Evolutionary conservation across 148 eudicot species (phyloP), one percentile per base, ranked within the genome.

Genomic region (Arbutus unedo): DNA sequence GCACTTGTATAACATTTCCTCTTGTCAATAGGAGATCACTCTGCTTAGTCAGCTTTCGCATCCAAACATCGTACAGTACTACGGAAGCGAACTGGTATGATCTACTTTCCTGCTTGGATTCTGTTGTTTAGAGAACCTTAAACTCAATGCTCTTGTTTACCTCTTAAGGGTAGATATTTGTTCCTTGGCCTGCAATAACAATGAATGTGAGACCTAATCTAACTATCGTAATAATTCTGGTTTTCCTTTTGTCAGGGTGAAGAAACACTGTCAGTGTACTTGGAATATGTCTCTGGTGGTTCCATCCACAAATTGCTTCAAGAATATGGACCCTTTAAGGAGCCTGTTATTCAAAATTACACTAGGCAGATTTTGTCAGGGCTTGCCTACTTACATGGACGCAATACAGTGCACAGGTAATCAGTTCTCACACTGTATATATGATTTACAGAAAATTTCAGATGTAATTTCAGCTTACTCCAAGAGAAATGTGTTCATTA

Each of bases 241-340:
- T 77, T 82, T 60, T 9, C 59, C 19, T 19, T 55, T 76, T 85
- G 71, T 49, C 88, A 96, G 99, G 90, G 90, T 64, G 99, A 95
- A 78, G 98, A 94, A 85, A 90, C 97, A 15, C 84, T 96, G 25
- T 94, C 98, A 41, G 98, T 96, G 77, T 92, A 89, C 85, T 84
- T 96, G 91, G 99, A 96, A 76, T 96, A 87, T 73, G 97, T 96
- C 64, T 96, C 99, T 71, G 98, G 99, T 87, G 99, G 99, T 60
- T 96, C 99, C 81, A 96, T 96, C 79, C 93, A 94, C 81, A 96
- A 96, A 84, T 80, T 94, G 85, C 92, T 96, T 84, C 97, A 93
- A 86, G 97, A 96, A 78, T 96, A 96, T 73, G 99, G 99, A 50
- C 79, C 98, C 55, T 96, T 96, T 84, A 87, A 85, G 86, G 99